Evolutionary conservation across 2,329 filamentous ascomycete species (phyloP), one percentile per base, ranked within the genome.

Genomic region (Alternaria sp.): DNA sequence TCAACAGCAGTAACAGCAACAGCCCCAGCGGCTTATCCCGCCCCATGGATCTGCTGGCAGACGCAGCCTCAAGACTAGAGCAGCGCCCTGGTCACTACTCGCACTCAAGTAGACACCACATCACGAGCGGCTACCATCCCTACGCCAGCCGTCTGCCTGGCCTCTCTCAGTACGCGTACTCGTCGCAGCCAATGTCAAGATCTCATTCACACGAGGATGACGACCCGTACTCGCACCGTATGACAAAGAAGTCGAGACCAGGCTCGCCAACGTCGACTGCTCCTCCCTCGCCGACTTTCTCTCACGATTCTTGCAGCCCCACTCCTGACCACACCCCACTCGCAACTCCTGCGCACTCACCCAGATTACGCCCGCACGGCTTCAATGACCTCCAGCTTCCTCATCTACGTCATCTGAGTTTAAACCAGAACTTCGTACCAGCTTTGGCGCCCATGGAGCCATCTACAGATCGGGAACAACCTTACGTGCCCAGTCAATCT

Each of bases 291-390:
- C 95, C 95, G 25, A 97, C 94, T 4, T 97, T 97, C 80, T 97
- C 95, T 3, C 93, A 97, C 82, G 93, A 97, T 81, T 97, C 95
- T 11, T 87, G 95, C 50, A 98, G 95, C 10, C 96, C 95, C 5
- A 99, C 95, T 2, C 96, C 95, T 11, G 95, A 98, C 76, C 94
- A 97, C 84, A 98, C 96, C n/a, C 95, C 95, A n/a, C 89, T 98
- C 59, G 95, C 94, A 26, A 99, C 95, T 6, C 95, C 95, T 5
- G 95, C 94, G 46, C 96, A 98, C 81, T 97, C 94, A 17, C 96
- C 96, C 55, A 92, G 96, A 46, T 86, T 99, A 70, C 88, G 94
- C 64, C 93, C 95, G 4, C 91, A 92, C 75, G 88, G 84, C 68
- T 84, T 86, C 66, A 86, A 84, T 69, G 89, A 91, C 69, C 86